Evolutionary conservation across 1,284 basidiomycete genomes (phyloP).

Genomic region (Pseudozyma tsukubaensis): DNA sequence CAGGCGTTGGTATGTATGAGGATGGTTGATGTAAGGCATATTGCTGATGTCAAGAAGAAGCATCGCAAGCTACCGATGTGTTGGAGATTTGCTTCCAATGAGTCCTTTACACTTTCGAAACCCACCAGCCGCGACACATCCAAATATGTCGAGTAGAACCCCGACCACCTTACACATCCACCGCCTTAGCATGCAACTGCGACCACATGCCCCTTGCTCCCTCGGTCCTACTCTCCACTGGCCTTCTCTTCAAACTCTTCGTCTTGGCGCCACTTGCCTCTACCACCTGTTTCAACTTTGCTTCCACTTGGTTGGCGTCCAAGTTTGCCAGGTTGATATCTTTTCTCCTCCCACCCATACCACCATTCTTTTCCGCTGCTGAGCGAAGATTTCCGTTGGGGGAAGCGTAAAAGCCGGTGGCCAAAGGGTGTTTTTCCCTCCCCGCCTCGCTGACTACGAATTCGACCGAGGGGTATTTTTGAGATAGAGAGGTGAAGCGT

Average conservation of each 20-base stretch:
- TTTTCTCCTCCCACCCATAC: constrained; percentile 13
- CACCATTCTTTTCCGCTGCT: neutral
- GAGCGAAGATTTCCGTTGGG: neutral
- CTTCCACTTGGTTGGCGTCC: constrained; percentile 24
- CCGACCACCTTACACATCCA: no score
- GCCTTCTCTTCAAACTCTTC: constrained; percentile 32
- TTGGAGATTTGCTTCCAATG: neutral
- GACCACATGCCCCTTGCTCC: constrained; percentile 42
- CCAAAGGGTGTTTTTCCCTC: constrained; percentile 22
- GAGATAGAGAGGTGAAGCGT: constrained; percentile 6
- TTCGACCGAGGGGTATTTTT: constrained; percentile 26
- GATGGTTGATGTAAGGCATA: no score
- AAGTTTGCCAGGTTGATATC: constrained; percentile 36
- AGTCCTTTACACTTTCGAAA: no score
- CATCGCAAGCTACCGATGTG: no score
- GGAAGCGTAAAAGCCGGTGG: constrained; percentile 19
- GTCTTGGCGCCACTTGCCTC: constrained; percentile 24
- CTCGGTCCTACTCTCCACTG: constrained; percentile 18
- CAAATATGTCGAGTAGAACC: no score
- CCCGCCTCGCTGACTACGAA: constrained; percentile 27
- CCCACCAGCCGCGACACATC: no score
- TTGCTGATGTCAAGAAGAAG: no score
- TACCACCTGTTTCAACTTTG: constrained; percentile 20
- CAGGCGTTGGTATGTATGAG: no score
- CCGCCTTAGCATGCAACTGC: constrained; percentile 22